Evolutionary conservation across 805 yeast genomes (phyloP).

Genomic region (Candida ponderosae): DNA sequence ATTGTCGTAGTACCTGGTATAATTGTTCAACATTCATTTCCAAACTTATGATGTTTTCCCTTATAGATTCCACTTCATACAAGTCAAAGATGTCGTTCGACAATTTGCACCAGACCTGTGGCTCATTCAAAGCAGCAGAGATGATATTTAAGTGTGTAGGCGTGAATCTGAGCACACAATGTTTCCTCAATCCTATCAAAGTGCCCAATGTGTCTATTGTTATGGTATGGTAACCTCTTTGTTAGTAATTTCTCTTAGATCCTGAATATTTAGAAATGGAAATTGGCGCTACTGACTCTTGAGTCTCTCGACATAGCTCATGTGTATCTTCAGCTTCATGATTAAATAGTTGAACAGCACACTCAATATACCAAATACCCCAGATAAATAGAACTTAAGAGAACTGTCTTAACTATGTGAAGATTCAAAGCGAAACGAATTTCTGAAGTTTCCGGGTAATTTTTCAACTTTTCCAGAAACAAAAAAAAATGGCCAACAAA

Average conservation of each 20-base stretch:
- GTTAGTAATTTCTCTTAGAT: background rate
- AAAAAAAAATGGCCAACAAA: too few relatives aligned
- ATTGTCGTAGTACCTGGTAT: slow-evolving; percentile 47
- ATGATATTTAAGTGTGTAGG: slow-evolving; percentile 41
- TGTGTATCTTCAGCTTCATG: slow-evolving; percentile 24
- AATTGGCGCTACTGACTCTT: slow-evolving; percentile 22
- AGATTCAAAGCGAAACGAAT: too few relatives aligned
- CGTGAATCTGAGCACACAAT: slow-evolving; percentile 50
- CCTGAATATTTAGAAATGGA: background rate
- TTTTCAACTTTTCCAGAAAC: too few relatives aligned
- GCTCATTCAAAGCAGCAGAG: slow-evolving; percentile 45
- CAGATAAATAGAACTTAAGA: too few relatives aligned
- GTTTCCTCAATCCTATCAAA: slow-evolving; percentile 44
- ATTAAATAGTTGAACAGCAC: too few relatives aligned
- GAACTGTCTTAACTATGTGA: too few relatives aligned
- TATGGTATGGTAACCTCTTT: slow-evolving; percentile 6
- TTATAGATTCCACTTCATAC: slow-evolving; percentile 30
- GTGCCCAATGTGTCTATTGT: slow-evolving; percentile 33
- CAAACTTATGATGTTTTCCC: slow-evolving; percentile 47
- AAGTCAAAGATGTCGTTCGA: slow-evolving; percentile 28
- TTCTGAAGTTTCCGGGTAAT: too few relatives aligned
- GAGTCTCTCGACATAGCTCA: slow-evolving; percentile 20
- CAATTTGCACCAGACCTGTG: slow-evolving; percentile 63
- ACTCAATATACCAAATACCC: too few relatives aligned
- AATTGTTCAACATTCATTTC: slow-evolving; percentile 59